A percentile compares a stretch with the other conserved stretches of the same genome.
Conservation (phyloP, 1,139 yeast species). For the Petasospora fabianii region DNA sequence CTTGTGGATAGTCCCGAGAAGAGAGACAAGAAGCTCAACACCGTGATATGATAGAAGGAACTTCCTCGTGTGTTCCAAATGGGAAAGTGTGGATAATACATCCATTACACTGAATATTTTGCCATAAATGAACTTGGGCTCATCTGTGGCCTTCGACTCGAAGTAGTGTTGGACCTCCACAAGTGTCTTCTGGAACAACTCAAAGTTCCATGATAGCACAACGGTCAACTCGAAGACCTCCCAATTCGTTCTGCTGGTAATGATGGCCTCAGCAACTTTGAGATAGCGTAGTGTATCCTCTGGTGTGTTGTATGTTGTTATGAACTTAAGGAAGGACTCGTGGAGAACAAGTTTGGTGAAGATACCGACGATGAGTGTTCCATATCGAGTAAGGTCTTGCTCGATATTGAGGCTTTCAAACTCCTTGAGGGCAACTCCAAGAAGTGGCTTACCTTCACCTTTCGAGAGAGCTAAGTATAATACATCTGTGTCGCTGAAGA, state of each 20-base stretch:
- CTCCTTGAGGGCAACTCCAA: constrained; percentile 13
- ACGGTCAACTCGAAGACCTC: constrained; percentile 46
- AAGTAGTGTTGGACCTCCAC: constrained; percentile 27
- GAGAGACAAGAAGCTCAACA: constrained; percentile 39
- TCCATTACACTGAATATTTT: constrained; percentile 40
- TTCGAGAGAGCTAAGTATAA: constrained; percentile 18
- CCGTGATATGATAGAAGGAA: constrained; percentile 50
- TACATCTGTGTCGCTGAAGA: constrained; percentile 16
- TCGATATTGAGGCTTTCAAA: constrained; percentile 25
- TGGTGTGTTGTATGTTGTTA: constrained; percentile 21
- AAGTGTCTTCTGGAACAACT: constrained; percentile 33
- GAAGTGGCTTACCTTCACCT: constrained; percentile 16
- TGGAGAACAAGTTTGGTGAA: constrained; percentile 29
- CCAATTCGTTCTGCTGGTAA: constrained; percentile 53
- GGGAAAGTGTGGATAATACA: constrained; percentile 47
- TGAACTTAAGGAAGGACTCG: constrained; percentile 34
- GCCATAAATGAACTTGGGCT: constrained; percentile 23
- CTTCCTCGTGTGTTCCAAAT: constrained; percentile 48
- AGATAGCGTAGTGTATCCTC: constrained; percentile 26
- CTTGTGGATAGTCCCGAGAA: constrained; percentile 48
- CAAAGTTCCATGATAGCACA: constrained; percentile 52
- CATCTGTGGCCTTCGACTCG: constrained; percentile 20
- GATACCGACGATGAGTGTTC: constrained; percentile 16
- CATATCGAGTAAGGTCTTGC: constrained; percentile 12
- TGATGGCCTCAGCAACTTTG: constrained; percentile 37